Evolutionary conservation across 176 grass and related monocot genomes (phyloP).

Genomic region (Musa itinerans): DNA sequence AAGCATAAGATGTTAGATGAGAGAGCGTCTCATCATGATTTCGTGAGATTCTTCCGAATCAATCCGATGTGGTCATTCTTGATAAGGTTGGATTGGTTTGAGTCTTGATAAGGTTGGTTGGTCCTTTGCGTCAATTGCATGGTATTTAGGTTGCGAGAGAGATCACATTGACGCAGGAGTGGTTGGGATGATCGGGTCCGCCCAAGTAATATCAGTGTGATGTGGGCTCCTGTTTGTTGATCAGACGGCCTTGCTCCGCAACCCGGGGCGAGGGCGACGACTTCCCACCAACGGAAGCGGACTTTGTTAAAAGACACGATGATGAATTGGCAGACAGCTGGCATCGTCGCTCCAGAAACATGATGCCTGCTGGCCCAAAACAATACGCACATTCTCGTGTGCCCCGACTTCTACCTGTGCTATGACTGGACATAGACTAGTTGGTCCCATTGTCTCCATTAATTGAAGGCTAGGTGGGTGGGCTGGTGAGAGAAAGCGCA

Average conservation of each 20-base stretch:
- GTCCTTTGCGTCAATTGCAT: too few species aligned
- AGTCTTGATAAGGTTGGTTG: too few species aligned
- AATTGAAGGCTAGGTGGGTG: not conserved
- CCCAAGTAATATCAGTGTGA: too few species aligned
- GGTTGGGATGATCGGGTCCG: too few species aligned
- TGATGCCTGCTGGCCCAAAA: not conserved
- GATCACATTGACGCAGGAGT: too few species aligned
- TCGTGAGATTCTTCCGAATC: too few species aligned
- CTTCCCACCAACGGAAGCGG: not conserved
- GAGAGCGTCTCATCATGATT: too few species aligned
- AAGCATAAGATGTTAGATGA: too few species aligned
- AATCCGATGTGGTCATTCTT: too few species aligned
- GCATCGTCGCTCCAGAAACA: not conserved
- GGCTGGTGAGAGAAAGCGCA: not conserved
- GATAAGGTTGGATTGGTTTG: too few species aligned
- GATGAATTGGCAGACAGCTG: constrained; percentile 5
- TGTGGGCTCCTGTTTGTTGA: not conserved
- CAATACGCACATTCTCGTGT: not conserved
- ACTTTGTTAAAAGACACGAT: too few species aligned
- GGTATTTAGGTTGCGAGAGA: too few species aligned
- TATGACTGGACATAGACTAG: not conserved
- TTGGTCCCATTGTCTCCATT: not conserved
- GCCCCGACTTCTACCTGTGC: not conserved
- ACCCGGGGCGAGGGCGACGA: not conserved
- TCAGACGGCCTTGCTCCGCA: not conserved